A percentile compares a stretch with the other conserved stretches of the same genome.
Conservation (phyloP, 2,329 filamentous ascomycete genomes). For the Calonectria crousiana region DNA sequence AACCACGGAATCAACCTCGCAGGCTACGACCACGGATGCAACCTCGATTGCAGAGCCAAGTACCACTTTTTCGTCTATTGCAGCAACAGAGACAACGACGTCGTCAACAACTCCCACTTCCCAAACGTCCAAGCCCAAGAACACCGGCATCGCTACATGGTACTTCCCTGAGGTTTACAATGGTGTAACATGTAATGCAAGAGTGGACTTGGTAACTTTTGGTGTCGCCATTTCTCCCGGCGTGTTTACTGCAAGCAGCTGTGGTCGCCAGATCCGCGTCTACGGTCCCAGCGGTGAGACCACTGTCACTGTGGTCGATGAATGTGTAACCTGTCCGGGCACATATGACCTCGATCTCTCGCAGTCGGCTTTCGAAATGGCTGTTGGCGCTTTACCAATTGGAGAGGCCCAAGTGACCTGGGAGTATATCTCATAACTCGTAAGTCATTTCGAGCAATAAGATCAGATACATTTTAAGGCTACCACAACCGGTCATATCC, state of each 20-base stretch:
- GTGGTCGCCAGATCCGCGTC: neutral
- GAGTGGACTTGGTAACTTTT: fast-evolving
- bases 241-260: neutral
- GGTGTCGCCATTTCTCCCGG: neutral
- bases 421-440: neutral
- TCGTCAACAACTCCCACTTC: neutral
- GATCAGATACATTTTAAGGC: neutral
- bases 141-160: neutral
- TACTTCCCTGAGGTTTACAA: neutral
- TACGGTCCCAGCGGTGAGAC: neutral
- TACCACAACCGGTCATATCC: neutral
- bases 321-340: neutral
- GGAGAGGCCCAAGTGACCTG: neutral
- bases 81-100: neutral
- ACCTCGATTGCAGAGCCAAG: neutral
- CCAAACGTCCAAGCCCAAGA: neutral
- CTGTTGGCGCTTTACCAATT: neutral
- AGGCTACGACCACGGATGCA: neutral
- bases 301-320: neutral
- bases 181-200: neutral
- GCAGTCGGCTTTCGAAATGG: neutral
- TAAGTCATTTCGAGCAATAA: neutral
- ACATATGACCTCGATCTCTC: neutral
- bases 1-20: no score
- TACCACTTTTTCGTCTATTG: neutral